Evolutionary conservation across 192 early-diverging fungal species (phyloP).

Genomic region (Coemansia sp.): DNA sequence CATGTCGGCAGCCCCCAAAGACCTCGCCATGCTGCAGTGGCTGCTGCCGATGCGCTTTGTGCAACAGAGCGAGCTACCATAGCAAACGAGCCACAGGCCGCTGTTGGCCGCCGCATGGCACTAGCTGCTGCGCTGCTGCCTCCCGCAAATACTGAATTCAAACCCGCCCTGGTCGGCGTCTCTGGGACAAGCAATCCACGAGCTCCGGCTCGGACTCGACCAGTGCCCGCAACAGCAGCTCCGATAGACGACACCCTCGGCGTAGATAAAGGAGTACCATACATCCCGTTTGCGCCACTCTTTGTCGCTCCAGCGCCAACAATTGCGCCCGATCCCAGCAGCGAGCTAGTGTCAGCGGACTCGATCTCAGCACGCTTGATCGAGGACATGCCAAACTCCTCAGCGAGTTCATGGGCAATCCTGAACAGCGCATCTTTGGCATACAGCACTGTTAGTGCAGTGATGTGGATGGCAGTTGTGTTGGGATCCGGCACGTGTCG

Average conservation of each 20-base stretch:
- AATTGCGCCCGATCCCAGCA: background rate
- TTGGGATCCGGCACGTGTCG: slow-evolving; percentile 42
- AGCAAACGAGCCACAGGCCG: slow-evolving; percentile 14
- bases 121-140: slow-evolving; percentile 8
- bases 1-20: slow-evolving; percentile 57
- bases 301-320: background rate
- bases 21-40: slow-evolving; percentile 51
- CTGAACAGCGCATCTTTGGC: slow-evolving; percentile 49
- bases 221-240: slow-evolving; percentile 34
- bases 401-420: slow-evolving; percentile 54
- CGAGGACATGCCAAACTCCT: slow-evolving; percentile 57
- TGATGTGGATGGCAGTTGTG: slow-evolving; percentile 51
- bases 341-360: slow-evolving; percentile 31
- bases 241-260: slow-evolving; percentile 30
- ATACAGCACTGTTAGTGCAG: slow-evolving; percentile 38
- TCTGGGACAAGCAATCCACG: slow-evolving; percentile 48
- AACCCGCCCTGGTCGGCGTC: slow-evolving; percentile 32
- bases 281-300: slow-evolving; percentile 4
- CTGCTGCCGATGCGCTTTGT: slow-evolving; percentile 30
- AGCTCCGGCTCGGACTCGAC: slow-evolving; percentile 45
- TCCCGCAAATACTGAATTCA: slow-evolving; percentile 13
- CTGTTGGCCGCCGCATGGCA: slow-evolving; percentile 13
- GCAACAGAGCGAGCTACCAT: slow-evolving; percentile 24
- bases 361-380: slow-evolving; percentile 54
- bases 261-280: slow-evolving; percentile 15